These are phyloP conservation scores for Talaromyces pinophilus DNA, from an alignment of 2,329 filamentous ascomycete genomes.

Conservation along the genomic window DNA sequence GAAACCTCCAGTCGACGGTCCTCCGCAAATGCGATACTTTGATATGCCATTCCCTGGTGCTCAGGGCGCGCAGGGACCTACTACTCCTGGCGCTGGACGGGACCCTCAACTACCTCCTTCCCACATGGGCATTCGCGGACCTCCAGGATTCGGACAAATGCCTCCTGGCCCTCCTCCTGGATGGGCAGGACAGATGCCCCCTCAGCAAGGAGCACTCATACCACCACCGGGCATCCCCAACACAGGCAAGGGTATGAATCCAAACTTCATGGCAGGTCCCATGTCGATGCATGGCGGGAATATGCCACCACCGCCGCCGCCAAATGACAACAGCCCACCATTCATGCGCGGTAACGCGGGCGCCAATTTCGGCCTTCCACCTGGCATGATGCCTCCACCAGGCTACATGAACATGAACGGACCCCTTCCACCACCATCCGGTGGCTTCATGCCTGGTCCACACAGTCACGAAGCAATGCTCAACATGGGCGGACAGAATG, in stretches of 20 bases:
- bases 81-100: conserved; percentile 9
- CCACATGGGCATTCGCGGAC: conserved; percentile 45
- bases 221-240: conserved; percentile 44
- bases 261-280: conserved; percentile 39
- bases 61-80: conserved; percentile 28
- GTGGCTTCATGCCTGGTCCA: conserved; percentile 37
- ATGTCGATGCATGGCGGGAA: conserved; percentile 38
- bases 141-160: conserved; percentile 48
- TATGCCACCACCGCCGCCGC: conserved; percentile 28
- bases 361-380: conserved; percentile 39
- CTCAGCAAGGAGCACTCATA: conserved; percentile 39
- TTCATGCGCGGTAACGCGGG: conserved; percentile 39
- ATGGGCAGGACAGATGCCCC: conserved; percentile 40
- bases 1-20: conserved; percentile 39
- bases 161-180: conserved; percentile 36
- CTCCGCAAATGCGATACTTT: conserved; percentile 41
- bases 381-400: conserved; percentile 49
- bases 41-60: conserved; percentile 32
- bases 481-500: conserved; percentile 38
- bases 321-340: conserved; percentile 40
- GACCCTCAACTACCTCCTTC: conserved; percentile 24
- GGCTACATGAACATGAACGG: conserved; percentile 46
- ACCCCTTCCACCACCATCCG: conserved; percentile 36
- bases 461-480: conserved; percentile 42
- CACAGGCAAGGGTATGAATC: conserved; percentile 40